A percentile compares a stretch with the other conserved stretches of the same genome.
Evolutionary conservation across 1,284 basidiomycete genomes (phyloP).

Genomic region (Sphaerobolus stellatus): DNA sequence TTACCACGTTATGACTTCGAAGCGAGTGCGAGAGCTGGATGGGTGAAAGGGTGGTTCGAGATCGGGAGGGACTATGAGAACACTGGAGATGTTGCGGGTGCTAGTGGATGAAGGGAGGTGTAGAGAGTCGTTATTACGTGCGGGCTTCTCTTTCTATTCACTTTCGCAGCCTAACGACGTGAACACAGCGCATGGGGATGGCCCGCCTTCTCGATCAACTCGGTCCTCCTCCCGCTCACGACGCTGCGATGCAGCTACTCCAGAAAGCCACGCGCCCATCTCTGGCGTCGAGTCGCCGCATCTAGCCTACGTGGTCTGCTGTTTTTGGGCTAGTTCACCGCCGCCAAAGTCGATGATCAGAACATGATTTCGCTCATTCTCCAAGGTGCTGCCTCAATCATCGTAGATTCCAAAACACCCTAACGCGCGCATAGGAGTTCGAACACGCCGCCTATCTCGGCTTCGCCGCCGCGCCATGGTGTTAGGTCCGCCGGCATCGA

Average conservation of each 20-base stretch:
- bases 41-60: conserved; percentile 79
- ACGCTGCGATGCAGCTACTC: conserved; percentile 69
- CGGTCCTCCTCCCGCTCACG: conserved; percentile 53
- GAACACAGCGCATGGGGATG: conserved; percentile 84
- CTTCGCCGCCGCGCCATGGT: conserved; percentile 81
- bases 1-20: conserved; percentile 85
- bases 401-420: neutral
- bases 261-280: conserved; percentile 73
- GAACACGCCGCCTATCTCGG: conserved; percentile 85
- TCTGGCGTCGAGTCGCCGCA: conserved; percentile 79
- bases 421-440: conserved; percentile 39
- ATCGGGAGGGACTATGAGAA: conserved; percentile 90
- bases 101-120: conserved; percentile 63
- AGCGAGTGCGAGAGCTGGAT: conserved; percentile 71
- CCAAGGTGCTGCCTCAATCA: conserved; percentile 33
- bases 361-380: conserved; percentile 56
- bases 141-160: conserved; percentile 32
- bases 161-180: conserved; percentile 8
- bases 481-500: too few relatives aligned
- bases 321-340: conserved; percentile 75
- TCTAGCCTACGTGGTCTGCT: conserved; percentile 87
- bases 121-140: conserved; percentile 79
- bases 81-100: conserved; percentile 70
- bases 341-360: conserved; percentile 49
- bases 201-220: conserved; percentile 88